A percentile compares a stretch with the other conserved stretches of the same genome.
Conservation (phyloP, 257 asterid genomes). For the Nicotiana paniculata region DNA sequence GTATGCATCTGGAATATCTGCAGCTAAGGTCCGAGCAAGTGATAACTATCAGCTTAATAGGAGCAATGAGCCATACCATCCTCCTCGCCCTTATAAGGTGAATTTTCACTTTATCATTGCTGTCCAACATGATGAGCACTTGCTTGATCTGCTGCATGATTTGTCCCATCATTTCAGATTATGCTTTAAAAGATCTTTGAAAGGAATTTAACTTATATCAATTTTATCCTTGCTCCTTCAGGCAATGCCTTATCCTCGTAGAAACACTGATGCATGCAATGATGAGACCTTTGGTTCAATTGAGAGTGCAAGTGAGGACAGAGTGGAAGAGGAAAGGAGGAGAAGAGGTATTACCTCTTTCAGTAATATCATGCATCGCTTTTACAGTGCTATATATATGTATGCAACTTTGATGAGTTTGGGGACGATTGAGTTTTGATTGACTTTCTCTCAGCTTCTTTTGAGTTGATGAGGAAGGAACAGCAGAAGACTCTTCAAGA, state of each 20-base stretch:
- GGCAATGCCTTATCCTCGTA: conserved; percentile 73
- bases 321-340: conserved; percentile 85
- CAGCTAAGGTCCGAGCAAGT: conserved; percentile 47
- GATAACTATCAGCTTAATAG: conserved; percentile 59
- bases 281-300: conserved; percentile 91
- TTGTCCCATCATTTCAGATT: conserved; percentile 1
- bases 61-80: conserved; percentile 87
- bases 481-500: conserved; percentile 80
- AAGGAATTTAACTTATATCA: background rate
- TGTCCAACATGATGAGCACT: background rate
- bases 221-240: conserved; percentile 22
- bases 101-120: conserved; percentile 3
- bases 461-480: conserved; percentile 93
- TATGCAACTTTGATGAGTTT: background rate
- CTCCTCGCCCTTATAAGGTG: conserved; percentile 99
- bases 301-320: conserved; percentile 62
- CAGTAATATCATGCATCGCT: conserved; percentile 1
- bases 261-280: conserved; percentile 54
- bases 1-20: conserved; percentile 48
- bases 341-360: conserved; percentile 68
- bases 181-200: background rate
- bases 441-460: conserved; percentile 48
- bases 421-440: background rate
- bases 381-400: background rate
- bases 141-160: background rate